Conservation (phyloP, 2,329 filamentous ascomycete genomes). For the Phyllosticta ampelicida region DNA sequence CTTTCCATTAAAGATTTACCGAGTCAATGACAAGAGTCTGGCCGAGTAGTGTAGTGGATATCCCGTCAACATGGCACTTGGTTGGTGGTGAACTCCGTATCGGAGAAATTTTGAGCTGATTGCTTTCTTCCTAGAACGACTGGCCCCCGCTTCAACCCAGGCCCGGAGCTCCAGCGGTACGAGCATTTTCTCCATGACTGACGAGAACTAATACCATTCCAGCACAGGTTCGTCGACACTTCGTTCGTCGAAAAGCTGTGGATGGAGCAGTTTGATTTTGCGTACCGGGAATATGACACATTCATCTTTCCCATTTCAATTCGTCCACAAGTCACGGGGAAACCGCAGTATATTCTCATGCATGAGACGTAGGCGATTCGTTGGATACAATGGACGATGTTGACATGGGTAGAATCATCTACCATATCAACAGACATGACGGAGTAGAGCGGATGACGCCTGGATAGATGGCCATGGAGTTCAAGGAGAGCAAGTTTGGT, state of each 20-base stretch:
- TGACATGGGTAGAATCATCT: constrained; percentile 23
- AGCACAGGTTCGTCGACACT: constrained; percentile 34
- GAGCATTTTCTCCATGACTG: not conserved
- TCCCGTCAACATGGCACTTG: constrained; percentile 36
- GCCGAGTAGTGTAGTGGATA: constrained; percentile 30
- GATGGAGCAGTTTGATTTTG: constrained; percentile 38
- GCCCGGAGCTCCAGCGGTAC: constrained; percentile 10
- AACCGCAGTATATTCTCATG: constrained; percentile 37
- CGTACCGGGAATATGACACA: constrained; percentile 35
- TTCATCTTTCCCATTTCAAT: constrained; percentile 39
- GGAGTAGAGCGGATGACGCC: constrained; percentile 35
- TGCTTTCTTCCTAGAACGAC: constrained; percentile 25
- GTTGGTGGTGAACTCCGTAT: not conserved
- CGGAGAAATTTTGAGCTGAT: not conserved
- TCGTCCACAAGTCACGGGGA: constrained; percentile 39
- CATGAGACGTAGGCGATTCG: constrained; percentile 28
- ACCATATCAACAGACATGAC: constrained; percentile 35
- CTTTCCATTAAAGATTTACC: not conserved
- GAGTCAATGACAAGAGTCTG: constrained; percentile 24
- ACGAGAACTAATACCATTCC: not conserved
- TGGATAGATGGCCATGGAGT: constrained; percentile 27
- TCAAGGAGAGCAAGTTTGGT: constrained; percentile 22
- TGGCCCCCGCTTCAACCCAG: constrained; percentile 34
- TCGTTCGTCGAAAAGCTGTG: constrained; percentile 33
- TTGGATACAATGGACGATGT: not conserved